phyloP scores from a whole-genome alignment of 164 flowering plant species.

The Magnolia changhungtana region DNA sequence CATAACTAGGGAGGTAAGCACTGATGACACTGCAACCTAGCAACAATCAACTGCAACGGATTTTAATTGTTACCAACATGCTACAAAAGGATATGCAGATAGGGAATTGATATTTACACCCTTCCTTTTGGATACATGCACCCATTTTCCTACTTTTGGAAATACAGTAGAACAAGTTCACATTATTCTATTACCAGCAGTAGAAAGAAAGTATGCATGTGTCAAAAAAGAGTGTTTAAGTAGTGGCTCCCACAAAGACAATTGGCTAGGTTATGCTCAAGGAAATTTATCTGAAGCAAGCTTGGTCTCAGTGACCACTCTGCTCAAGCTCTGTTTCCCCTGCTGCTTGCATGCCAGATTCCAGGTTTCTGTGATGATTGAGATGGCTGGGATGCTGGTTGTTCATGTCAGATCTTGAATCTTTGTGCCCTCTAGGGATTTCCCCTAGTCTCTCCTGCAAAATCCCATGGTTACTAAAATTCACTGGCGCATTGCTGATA shows the following conservation, averaged over 20 bases:
- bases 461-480: constrained; percentile 2
- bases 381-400: constrained; percentile 35
- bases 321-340: constrained; percentile 32
- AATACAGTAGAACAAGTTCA: background rate
- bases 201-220: background rate
- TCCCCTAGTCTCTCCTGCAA: constrained; percentile 80
- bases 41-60: constrained; percentile 3
- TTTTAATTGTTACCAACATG: constrained; percentile 21
- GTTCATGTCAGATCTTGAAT: constrained; percentile 31
- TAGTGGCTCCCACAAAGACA: constrained; percentile 12
- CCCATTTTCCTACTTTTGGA: background rate
- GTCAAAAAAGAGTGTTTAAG: background rate
- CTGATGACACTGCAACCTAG: constrained; percentile 11
- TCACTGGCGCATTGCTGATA: background rate
- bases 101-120: background rate
- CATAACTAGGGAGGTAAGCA: constrained; percentile 36
- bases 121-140: background rate
- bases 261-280: constrained; percentile 50
- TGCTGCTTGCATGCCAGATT: constrained; percentile 22
- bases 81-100: constrained; percentile 23
- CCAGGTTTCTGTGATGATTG: constrained; percentile 14
- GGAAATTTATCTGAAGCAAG: constrained; percentile 12
- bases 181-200: background rate
- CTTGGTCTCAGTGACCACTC: constrained; percentile 31
- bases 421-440: constrained; percentile 48